These are phyloP conservation scores for Cordyceps farinosa DNA, from an alignment of 2,329 filamentous ascomycete genomes.

Conservation along the genomic window DNA sequence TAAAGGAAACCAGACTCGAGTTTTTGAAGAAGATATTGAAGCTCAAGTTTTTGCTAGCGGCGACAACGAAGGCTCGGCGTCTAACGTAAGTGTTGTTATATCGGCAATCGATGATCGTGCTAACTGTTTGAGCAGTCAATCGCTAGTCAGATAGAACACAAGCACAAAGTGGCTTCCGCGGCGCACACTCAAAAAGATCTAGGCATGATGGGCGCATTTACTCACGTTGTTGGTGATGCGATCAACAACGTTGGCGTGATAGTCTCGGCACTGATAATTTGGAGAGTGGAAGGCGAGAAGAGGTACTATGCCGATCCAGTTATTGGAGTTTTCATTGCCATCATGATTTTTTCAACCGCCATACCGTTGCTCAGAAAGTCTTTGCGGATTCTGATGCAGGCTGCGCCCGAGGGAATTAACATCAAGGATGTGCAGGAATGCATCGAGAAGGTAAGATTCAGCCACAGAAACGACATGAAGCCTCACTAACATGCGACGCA, in stretches of 20 bases:
- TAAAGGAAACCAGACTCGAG: neutral
- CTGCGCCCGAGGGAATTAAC: constrained; percentile 57
- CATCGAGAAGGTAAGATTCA: constrained; percentile 53
- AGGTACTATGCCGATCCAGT: constrained; percentile 71
- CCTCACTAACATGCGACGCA: constrained; percentile 17
- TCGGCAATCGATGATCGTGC: neutral
- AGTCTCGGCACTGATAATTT: constrained; percentile 64
- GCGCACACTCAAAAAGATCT: constrained; percentile 51
- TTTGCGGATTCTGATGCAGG: constrained; percentile 65
- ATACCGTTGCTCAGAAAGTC: constrained; percentile 59
- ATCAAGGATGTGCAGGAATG: constrained; percentile 64
- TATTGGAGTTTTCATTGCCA: constrained; percentile 63
- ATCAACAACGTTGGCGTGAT: constrained; percentile 76
- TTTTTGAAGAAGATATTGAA: constrained; percentile 8
- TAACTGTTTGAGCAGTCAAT: constrained; percentile 12
- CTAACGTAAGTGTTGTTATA: neutral
- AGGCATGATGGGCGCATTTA: constrained; percentile 66
- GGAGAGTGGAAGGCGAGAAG: constrained; percentile 54
- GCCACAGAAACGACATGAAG: neutral
- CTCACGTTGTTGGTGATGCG: constrained; percentile 70
- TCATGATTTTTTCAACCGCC: constrained; percentile 67
- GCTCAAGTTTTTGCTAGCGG: neutral
- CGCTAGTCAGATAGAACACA: constrained; percentile 45
- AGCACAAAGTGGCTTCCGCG: constrained; percentile 36
- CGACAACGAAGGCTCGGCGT: neutral